Evolutionary conservation across 208 protist species (phyloP).

Genomic region (Naegleria lovaniensis): DNA sequence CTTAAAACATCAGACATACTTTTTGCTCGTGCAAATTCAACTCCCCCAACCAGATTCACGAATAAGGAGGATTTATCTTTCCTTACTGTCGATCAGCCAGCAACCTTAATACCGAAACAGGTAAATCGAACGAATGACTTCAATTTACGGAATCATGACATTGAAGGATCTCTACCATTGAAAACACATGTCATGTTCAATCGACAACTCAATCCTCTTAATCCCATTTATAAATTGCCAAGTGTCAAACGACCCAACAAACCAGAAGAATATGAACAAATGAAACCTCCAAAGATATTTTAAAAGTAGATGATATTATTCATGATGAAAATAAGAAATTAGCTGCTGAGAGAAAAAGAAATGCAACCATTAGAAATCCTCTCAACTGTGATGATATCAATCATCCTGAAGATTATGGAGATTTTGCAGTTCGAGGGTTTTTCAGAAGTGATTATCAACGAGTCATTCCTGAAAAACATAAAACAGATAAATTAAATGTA

Average conservation of each 20-base stretch:
- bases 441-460: not conserved
- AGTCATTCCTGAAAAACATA: not conserved
- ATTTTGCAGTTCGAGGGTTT: not conserved
- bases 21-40: not conserved
- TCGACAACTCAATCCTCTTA: not conserved
- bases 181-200: not conserved
- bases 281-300: not conserved
- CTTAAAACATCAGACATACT: not conserved
- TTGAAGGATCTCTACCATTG: not conserved
- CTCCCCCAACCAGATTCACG: not conserved
- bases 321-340: not conserved
- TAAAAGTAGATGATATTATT: not conserved
- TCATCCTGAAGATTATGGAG: not conserved
- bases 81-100: not conserved
- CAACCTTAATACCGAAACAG: not conserved
- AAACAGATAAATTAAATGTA: not conserved
- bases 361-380: not conserved
- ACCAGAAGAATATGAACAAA: not conserved
- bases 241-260: not conserved
- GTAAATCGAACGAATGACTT: not conserved
- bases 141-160: not conserved
- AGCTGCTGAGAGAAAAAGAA: not conserved
- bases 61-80: not conserved
- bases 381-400: not conserved
- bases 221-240: conserved; percentile 9